Evolutionary conservation across 768 basidiomycete genomes (phyloP), one percentile per base, ranked within the genome.

Genomic region (Tylopilus sp.): DNA sequence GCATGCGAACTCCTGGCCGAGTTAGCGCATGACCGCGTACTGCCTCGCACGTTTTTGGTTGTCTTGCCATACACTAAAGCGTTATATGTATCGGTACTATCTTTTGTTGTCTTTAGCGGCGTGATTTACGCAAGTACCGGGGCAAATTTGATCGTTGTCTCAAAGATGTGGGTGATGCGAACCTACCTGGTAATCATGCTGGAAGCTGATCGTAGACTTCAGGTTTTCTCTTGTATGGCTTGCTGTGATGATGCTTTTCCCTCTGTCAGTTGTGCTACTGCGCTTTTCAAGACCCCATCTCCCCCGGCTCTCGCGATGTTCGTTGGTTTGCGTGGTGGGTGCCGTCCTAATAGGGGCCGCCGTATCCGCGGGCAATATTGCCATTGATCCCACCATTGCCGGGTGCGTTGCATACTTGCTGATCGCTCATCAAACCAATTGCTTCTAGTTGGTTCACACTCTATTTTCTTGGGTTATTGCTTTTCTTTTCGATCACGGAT

Each of bases 191-290:
- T 40, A 35, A n/a, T n/a, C 10, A 20, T 38, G 30, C 25, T 9
- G 40, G 3, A 9, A 33, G 17, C 26, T 57, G 50, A 57, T n/a
- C 7, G 56, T 47, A 15, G 21, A 12, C 8, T 38, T 1, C 45
- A 82, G 80, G 77, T 86, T 86, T 70, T 80, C 83, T 4, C 73
- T 86, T 6, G 79, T 78, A 13, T 88, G 85, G 83, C 71, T 87
- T 20, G 71, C 76, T 3, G 78, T 84, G 28, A 85, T 87, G 82
- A 61, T 73, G 1, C 64, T 86, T 20, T 88, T 86, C 58, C 83
- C 86, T 0, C 38, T 83, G 15, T 79, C 83, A 3, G 69, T 82
- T 3, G 61, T 87, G 5, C 54, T 86, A 5, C 69, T 88, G 23
- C 81, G 80, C 52, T 86, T 84, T 68, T 85, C 84, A 52, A 78